Base-by-base conservation (phyloP, 176 grass and related monocot genomes). In the Triticum monococcum region DNA sequence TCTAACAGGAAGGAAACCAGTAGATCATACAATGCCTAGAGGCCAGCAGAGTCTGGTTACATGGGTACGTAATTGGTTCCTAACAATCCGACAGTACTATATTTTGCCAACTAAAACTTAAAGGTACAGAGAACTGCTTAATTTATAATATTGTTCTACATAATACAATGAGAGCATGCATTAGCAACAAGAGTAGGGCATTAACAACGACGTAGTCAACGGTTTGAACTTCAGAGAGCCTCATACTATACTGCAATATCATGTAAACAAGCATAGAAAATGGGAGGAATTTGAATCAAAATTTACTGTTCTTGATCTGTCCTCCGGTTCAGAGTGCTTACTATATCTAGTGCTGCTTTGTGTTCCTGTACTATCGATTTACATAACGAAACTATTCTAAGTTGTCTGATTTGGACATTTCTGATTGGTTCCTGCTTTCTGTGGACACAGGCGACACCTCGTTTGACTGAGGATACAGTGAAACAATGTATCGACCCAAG, bases 31-130 rank as follows among this genome's bases (percentile, higher is more conserved):
- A 73, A 97, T 97, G 95, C 95, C 95, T 72, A 94, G 90, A 90
- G 95, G 95, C 33, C 95, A 97, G 83, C 95, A 97, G 73, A 94
- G 92, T 92, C 90, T 97, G 46, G 95, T 94, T 92, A 97, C 92
- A 87, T 97, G 95, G 95, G 95, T 97, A 97, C 77, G 89, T 78
- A 80, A 79, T 84, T 89, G 7, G 24, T 80, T 82, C 52, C 3
- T 63, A 23, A 26, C 56, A 68, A 36, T 65, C 46, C 72, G 12
- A 28, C 5, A 28, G 8, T 80, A 68, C 31, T 87, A 22, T 24
- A 84, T 43, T 31, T 81, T 81, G 4, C 16, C 26, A 85, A 38
- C 68, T 72, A 57, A 40, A 79, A 5, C 23, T 61, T 87, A 37
- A 43, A 26, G 3, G 60, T 86, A 26, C 11, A 59, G 10, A 13